phyloP scores from a whole-genome alignment of 768 basidiomycete genomes.

The Baorangia bicolor region DNA sequence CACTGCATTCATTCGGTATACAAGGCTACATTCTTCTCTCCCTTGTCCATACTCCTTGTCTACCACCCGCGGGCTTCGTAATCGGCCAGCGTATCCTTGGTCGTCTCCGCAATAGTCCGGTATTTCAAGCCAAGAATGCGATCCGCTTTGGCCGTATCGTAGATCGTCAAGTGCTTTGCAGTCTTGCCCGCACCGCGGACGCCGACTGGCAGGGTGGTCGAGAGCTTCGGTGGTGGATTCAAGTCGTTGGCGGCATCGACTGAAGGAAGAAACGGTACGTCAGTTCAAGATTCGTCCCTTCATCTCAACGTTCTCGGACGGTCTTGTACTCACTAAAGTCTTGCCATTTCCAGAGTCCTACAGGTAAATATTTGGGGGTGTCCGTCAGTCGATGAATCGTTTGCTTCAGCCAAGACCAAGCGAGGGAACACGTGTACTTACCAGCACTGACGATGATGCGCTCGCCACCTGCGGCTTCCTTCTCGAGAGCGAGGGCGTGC shows the following conservation, averaged over 20 bases:
- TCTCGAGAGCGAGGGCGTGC: conserved; percentile 52
- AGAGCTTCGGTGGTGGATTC: conserved; percentile 30
- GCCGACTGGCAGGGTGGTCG: conserved; percentile 33
- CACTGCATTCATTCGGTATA: background rate
- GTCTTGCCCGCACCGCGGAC: conserved; percentile 33
- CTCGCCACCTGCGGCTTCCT: conserved; percentile 52
- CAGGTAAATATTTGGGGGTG: too few relatives aligned
- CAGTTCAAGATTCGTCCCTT: background rate
- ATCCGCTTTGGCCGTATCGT: conserved; percentile 37
- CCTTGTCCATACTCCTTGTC: background rate
- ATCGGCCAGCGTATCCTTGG: conserved; percentile 42
- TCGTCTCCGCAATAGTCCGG: conserved; percentile 38
- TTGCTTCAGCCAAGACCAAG: background rate
- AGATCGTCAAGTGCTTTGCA: conserved; percentile 27
- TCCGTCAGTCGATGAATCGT: background rate
- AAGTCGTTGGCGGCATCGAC: conserved; percentile 40
- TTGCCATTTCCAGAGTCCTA: conserved; percentile 33
- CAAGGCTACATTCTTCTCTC: background rate
- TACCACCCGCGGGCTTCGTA: conserved; percentile 46
- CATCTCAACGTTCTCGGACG: background rate
- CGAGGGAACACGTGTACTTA: background rate
- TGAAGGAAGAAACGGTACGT: conserved; percentile 2
- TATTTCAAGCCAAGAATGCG: conserved; percentile 44
- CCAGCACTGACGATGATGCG: conserved; percentile 52
- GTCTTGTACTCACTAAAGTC: conserved; percentile 25